Evolutionary conservation across 345 rosid species (phyloP).

Genomic region (Dimocarpus longan): DNA sequence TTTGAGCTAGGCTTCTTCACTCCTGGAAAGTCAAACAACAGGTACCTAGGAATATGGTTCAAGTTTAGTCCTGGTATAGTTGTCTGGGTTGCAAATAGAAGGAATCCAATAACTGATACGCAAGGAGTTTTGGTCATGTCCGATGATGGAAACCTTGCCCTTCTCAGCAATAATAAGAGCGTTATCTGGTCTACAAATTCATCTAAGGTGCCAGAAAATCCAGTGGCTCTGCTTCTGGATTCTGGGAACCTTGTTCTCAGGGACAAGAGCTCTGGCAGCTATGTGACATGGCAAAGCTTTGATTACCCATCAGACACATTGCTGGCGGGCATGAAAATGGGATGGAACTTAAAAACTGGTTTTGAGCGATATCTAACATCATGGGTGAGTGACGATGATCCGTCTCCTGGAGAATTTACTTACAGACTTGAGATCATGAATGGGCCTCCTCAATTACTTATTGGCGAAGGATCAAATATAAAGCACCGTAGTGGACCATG

Average conservation of each 20-base stretch:
- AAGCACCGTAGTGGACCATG: slow-evolving; percentile 31
- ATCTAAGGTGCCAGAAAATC: slow-evolving; percentile 21
- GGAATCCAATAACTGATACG: no score
- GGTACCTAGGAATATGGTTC: no score
- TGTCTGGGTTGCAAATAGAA: no score
- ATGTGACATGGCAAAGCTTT: slow-evolving; percentile 42
- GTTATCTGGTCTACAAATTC: slow-evolving; percentile 36
- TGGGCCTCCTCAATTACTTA: slow-evolving; percentile 25
- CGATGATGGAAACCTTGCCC: no score
- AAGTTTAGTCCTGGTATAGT: no score
- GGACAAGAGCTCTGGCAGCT: slow-evolving; percentile 13
- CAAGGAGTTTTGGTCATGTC: no score
- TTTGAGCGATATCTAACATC: slow-evolving; percentile 24
- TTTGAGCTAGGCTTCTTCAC: no score
- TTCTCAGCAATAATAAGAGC: no score
- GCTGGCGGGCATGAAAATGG: slow-evolving; percentile 45
- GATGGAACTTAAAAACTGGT: slow-evolving; percentile 28
- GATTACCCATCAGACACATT: slow-evolving; percentile 42
- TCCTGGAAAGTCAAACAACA: no score
- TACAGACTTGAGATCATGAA: slow-evolving; percentile 17
- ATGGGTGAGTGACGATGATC: slow-evolving; percentile 32
- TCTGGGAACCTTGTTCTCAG: slow-evolving; percentile 38
- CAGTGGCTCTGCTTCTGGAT: slow-evolving; percentile 37
- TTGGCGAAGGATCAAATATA: not conserved
- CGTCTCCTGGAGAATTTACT: slow-evolving; percentile 18